These are phyloP conservation scores for Purpureocillium lavendulum DNA, from an alignment of 2,329 filamentous ascomycete genomes.

Conservation along the genomic window DNA sequence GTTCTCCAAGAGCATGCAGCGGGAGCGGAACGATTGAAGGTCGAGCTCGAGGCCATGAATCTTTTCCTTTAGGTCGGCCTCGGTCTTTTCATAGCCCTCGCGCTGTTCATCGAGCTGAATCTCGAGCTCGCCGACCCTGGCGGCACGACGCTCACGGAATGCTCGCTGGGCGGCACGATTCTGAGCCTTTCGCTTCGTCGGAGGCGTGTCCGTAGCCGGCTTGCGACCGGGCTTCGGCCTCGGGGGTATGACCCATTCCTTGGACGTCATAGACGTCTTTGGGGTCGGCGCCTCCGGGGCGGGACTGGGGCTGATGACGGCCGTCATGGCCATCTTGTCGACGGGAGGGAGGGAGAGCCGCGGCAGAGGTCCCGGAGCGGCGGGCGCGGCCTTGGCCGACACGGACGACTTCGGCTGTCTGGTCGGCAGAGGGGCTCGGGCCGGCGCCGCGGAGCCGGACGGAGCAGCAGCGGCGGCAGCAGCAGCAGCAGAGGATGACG, in stretches of 20 bases:
- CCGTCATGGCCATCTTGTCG: conserved; percentile 40
- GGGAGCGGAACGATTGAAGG: conserved; percentile 54
- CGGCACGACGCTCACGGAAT: conserved; percentile 80
- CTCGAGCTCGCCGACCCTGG: conserved; percentile 70
- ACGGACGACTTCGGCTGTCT: conserved; percentile 7
- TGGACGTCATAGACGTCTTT: conserved; percentile 60
- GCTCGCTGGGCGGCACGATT: conserved; percentile 87
- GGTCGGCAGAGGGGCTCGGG: conserved; percentile 14
- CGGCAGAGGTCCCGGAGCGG: conserved; percentile 13
- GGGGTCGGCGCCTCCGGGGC: conserved; percentile 32
- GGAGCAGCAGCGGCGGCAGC: conserved; percentile 1
- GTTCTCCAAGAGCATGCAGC: conserved; percentile 54
- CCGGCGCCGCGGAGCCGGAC: conserved; percentile 11
- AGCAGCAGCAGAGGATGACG: conserved; percentile 10
- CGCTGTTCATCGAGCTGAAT: conserved; percentile 56
- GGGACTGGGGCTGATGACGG: conserved; percentile 33
- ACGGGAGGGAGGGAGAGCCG: conserved; percentile 25
- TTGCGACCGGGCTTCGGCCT: conserved; percentile 87
- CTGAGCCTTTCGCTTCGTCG: conserved; percentile 88
- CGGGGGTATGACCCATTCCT: conserved; percentile 79
- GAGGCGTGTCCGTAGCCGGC: conserved; percentile 85
- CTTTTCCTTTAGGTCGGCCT: conserved; percentile 49
- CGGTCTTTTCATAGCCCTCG: conserved; percentile 46
- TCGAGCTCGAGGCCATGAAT: conserved; percentile 54
- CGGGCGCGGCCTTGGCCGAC: conserved; percentile 14